Evolutionary conservation across 176 grass and related monocot species (phyloP).

Genomic region (maize (Zea mays)): DNA sequence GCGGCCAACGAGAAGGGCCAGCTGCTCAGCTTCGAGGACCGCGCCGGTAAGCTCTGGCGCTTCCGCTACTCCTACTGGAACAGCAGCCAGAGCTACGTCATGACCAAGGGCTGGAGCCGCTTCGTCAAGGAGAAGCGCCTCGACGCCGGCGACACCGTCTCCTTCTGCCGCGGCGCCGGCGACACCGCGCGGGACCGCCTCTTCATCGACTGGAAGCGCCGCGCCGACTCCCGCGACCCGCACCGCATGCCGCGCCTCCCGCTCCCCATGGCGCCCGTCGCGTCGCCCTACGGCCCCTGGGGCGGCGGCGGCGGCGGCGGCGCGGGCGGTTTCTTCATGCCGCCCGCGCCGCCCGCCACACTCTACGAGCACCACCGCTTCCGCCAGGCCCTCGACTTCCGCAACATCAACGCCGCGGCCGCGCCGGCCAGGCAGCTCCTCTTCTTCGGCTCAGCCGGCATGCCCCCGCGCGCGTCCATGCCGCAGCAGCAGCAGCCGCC

Average conservation of each 20-base stretch:
- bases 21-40: conserved; percentile 82
- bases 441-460: conserved; percentile 45
- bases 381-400: conserved; percentile 58
- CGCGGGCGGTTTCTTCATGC: conserved; percentile 51
- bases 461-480: conserved; percentile 44
- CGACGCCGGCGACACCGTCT: conserved; percentile 88
- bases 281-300: conserved; percentile 42
- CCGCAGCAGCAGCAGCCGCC: background rate
- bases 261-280: conserved; percentile 32
- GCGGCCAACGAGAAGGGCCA: conserved; percentile 61
- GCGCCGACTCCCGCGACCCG: conserved; percentile 50
- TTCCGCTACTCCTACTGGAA: conserved; percentile 99
- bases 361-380: conserved; percentile 89
- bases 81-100: conserved; percentile 99
- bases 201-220: conserved; percentile 93
- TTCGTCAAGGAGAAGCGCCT: conserved; percentile 97
- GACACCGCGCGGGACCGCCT: conserved; percentile 58
- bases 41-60: conserved; percentile 82
- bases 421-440: conserved; percentile 40
- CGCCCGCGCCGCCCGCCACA: conserved; percentile 55
- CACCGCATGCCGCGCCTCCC: conserved; percentile 43
- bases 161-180: conserved; percentile 68
- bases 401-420: conserved; percentile 27
- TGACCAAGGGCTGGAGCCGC: conserved; percentile 98
- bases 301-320: conserved; percentile 13